Evolutionary conservation across 1,284 basidiomycete genomes (phyloP).

Genomic region (Stygiomarasmius scandens): DNA sequence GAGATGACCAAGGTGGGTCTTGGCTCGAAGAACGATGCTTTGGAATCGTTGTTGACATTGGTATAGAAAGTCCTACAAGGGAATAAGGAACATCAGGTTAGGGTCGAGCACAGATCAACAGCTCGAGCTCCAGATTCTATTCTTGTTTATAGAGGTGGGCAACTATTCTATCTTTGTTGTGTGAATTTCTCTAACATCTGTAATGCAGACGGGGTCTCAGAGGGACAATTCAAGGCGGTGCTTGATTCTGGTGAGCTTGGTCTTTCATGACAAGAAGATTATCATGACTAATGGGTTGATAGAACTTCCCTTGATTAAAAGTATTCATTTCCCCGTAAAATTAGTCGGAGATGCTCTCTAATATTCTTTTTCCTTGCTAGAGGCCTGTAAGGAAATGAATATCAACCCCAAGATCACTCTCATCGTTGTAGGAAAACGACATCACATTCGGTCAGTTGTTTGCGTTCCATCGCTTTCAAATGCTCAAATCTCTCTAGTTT

Average conservation of each 20-base stretch:
- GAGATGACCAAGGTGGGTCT: constrained; percentile 57
- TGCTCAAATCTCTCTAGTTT: constrained; percentile 5
- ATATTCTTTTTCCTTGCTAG: constrained; percentile 34
- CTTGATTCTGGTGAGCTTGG: constrained; percentile 58
- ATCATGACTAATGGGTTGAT: neutral
- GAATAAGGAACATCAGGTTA: constrained; percentile 57
- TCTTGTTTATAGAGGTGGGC: constrained; percentile 71
- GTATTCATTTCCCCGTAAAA: constrained; percentile 32
- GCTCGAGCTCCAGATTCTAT: constrained; percentile 57
- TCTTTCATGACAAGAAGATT: neutral
- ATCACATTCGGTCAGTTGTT: constrained; percentile 59
- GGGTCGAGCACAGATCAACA: constrained; percentile 52
- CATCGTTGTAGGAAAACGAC: constrained; percentile 77
- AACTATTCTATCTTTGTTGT: neutral
- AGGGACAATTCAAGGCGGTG: constrained; percentile 77
- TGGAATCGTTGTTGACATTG: neutral
- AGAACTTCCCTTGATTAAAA: constrained; percentile 62
- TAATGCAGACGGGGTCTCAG: constrained; percentile 71
- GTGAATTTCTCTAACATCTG: neutral
- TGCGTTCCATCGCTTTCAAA: neutral
- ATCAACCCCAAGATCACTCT: constrained; percentile 72
- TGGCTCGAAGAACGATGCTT: neutral
- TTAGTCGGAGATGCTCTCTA: neutral
- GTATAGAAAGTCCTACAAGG: constrained; percentile 51
- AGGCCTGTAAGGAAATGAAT: constrained; percentile 54